Base-by-base conservation (phyloP, 176 grass and related monocot genomes). In the maize (Zea mays) region DNA sequence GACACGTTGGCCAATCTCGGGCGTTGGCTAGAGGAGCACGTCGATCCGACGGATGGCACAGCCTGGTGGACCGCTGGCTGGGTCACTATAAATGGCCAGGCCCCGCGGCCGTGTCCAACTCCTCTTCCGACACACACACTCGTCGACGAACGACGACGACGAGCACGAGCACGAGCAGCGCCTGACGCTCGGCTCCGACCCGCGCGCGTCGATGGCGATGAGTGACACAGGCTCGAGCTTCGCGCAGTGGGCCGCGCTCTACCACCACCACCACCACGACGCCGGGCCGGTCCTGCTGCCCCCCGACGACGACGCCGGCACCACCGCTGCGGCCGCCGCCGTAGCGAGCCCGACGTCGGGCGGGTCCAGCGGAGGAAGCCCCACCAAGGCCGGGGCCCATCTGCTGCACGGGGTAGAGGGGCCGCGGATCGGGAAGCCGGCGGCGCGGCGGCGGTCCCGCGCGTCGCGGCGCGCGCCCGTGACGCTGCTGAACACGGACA, bases 401-500 rank as follows among this genome's bases (percentile, higher is more conserved):
- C 33, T 2, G 55, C 57, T 60, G 20, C 58, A 12, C 10, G 81
- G 49, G 16, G 50, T 77, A 2, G 84, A 87, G 40, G 87, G 90
- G 10, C 52, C 80, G 0, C 75, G 90, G 8, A 50, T 67, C 7
- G 93, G 87, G 5, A 96, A 96, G 85, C 86, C 87, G 19, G 77
- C 75, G 17, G 17, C 54, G 54, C 77, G 85, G 42, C 57, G 90
- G 10, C 76, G 93, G 37, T 83, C 93, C 1, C 44, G 93, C 5
- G 90, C 93, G 61, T 96, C 93, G 46, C 83, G 93, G 6, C 76
- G 93, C 42, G 87, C 96, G 14, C 96, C 96, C 2, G 90, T 91
- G 10, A 95, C 96, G 67, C 75, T 99, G 66, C 89, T 99, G 70
- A 99, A 95, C 87, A 99, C 96, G 12, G 92, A 99, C 87, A 88